Percentiles rank a stretch among this genome's conserved stretches.
Conservation (phyloP, 2,329 filamentous ascomycete species). For the Venturia oleaginea region DNA sequence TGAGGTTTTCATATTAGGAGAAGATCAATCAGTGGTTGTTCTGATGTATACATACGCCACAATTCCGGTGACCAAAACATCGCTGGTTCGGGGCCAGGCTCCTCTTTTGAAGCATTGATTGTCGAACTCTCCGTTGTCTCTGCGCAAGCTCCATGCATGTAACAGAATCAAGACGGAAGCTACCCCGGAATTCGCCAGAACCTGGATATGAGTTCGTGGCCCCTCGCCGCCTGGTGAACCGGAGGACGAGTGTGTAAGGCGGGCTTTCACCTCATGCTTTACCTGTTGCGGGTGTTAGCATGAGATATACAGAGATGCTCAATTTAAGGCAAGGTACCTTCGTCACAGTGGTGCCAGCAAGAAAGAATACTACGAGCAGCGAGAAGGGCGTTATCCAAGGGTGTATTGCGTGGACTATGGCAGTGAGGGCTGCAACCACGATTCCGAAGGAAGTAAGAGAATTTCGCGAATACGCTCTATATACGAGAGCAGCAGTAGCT, state of each 20-base stretch:
- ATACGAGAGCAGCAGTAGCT: constrained; percentile 29
- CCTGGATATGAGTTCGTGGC: constrained; percentile 75
- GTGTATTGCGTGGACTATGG: constrained; percentile 74
- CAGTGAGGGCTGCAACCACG: constrained; percentile 61
- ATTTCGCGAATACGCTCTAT: constrained; percentile 31
- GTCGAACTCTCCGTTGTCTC: constrained; percentile 2
- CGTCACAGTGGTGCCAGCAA: constrained; percentile 73
- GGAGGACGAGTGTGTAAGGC: constrained; percentile 66
- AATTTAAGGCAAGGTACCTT: constrained; percentile 47
- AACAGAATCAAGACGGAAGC: constrained; percentile 56
- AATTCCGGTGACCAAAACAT: constrained; percentile 38
- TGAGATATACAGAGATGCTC: neutral
- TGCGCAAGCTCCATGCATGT: constrained; percentile 37
- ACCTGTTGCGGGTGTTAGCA: constrained; percentile 41
- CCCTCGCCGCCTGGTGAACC: constrained; percentile 72
- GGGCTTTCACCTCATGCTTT: constrained; percentile 78
- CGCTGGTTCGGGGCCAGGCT: constrained; percentile 28
- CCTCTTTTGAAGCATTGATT: constrained; percentile 20
- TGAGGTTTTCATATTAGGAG: constrained; percentile 16
- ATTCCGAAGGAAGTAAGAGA: constrained; percentile 74
- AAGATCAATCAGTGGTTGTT: neutral
- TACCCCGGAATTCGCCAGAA: constrained; percentile 78
- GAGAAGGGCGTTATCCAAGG: constrained; percentile 90
- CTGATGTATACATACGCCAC: constrained; percentile 30
- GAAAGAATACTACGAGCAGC: constrained; percentile 75